Evolutionary conservation across 306 rosid genomes (phyloP).

Genomic region (Rosa rugosa): DNA sequence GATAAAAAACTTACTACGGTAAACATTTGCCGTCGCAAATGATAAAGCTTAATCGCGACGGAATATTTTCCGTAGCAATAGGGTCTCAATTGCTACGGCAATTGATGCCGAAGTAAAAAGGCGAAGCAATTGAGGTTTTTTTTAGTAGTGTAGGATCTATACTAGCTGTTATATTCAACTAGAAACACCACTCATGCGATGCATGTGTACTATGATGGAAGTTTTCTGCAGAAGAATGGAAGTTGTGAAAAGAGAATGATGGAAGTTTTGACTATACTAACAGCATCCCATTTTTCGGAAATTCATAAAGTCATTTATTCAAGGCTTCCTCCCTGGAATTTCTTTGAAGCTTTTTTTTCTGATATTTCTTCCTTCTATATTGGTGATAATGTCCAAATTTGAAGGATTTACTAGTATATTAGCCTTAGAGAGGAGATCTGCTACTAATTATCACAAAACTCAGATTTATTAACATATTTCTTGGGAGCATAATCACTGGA

Average conservation of each 20-base stretch:
- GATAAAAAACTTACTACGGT: no score
- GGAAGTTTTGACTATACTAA: constrained; percentile 3
- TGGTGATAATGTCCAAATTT: constrained; percentile 93
- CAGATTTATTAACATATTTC: constrained; percentile 83
- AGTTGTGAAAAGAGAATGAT: not conserved
- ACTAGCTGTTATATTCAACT: not conserved
- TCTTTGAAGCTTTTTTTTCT: constrained; percentile 82
- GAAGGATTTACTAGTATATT: no score
- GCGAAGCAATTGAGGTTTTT: no score
- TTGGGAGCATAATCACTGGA: constrained; percentile 95
- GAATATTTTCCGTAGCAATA: no score
- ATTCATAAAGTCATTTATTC: constrained; percentile 60
- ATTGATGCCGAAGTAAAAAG: no score
- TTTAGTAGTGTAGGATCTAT: not conserved
- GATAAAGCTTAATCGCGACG: no score
- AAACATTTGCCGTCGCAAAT: no score
- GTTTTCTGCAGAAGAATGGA: not conserved
- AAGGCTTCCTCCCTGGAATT: constrained; percentile 94
- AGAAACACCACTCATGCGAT: not conserved
- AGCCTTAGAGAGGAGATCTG: no score
- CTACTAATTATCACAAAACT: constrained; percentile 79
- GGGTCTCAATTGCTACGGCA: no score
- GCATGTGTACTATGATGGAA: not conserved
- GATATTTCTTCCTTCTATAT: constrained; percentile 70
- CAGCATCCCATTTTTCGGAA: constrained; percentile 32